phyloP scores from a whole-genome alignment of 1,284 basidiomycete species.

The Phaffia rhodozyma region DNA sequence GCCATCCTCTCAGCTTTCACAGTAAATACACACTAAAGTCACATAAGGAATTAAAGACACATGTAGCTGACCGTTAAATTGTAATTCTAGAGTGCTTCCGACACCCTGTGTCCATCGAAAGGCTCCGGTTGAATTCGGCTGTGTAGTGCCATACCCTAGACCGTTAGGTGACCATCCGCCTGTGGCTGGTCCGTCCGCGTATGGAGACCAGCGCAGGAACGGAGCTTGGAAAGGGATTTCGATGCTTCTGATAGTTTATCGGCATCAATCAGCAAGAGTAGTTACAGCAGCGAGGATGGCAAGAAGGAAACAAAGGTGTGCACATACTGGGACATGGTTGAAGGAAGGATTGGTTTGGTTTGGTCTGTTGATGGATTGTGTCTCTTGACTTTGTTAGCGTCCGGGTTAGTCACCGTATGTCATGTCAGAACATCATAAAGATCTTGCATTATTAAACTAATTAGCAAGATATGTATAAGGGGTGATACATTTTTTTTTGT shows the following conservation, averaged over 20 bases:
- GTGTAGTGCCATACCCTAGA: not conserved
- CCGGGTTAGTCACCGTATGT: no score
- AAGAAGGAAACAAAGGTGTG: not conserved
- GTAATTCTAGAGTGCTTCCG: not conserved
- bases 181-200: conserved; percentile 1
- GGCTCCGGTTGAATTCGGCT: not conserved
- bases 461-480: no score
- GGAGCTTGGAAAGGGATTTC: conserved; percentile 14
- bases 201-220: conserved; percentile 9
- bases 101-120: conserved; percentile 13
- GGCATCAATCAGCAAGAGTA: not conserved
- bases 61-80: conserved; percentile 9
- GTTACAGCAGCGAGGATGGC: not conserved
- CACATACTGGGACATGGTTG: no score
- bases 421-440: no score
- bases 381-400: no score
- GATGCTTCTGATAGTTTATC: not conserved
- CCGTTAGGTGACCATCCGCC: conserved; percentile 9
- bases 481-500: no score
- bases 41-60: no score
- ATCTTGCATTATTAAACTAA: no score
- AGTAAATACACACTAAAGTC: no score
- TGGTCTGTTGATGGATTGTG: no score
- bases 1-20: no score
- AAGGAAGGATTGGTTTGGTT: no score